These are phyloP conservation scores for Polyporus arcularius DNA, from an alignment of 768 basidiomycete genomes.

Conservation along the genomic window DNA sequence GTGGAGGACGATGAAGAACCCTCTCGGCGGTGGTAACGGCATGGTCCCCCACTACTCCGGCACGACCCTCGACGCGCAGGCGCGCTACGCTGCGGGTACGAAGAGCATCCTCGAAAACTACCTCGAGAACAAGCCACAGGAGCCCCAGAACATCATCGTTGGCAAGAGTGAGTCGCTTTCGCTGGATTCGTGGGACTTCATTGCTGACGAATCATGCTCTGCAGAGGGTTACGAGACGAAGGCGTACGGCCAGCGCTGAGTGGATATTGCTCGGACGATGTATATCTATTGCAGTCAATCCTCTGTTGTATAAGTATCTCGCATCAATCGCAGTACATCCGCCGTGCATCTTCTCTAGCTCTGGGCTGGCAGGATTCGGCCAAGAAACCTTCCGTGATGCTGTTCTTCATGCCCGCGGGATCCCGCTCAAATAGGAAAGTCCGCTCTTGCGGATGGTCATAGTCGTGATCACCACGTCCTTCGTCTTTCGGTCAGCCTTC, in stretches of 20 bases:
- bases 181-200: background rate
- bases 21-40: conserved; percentile 82
- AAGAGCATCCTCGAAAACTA: conserved; percentile 75
- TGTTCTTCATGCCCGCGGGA: too few species aligned
- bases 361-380: too few species aligned
- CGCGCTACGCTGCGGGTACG: conserved; percentile 77
- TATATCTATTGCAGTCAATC: conserved; percentile 7
- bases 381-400: too few species aligned
- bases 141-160: conserved; percentile 81
- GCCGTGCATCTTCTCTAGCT: too few species aligned
- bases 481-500: too few species aligned
- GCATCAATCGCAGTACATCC: background rate
- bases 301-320: conserved; percentile 15
- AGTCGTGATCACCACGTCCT: too few species aligned
- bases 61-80: conserved; percentile 88
- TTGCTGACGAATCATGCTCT: background rate
- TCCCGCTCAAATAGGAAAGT: too few species aligned
- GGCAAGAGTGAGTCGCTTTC: conserved; percentile 50
- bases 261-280: background rate
- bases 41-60: conserved; percentile 90
- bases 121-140: conserved; percentile 62
- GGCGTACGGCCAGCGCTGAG: conserved; percentile 36
- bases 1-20: conserved; percentile 84
- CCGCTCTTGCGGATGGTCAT: too few species aligned
- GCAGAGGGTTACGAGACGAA: conserved; percentile 40